Conservation (phyloP, 768 basidiomycete species). For the Xanthoconium stramineum region DNA sequence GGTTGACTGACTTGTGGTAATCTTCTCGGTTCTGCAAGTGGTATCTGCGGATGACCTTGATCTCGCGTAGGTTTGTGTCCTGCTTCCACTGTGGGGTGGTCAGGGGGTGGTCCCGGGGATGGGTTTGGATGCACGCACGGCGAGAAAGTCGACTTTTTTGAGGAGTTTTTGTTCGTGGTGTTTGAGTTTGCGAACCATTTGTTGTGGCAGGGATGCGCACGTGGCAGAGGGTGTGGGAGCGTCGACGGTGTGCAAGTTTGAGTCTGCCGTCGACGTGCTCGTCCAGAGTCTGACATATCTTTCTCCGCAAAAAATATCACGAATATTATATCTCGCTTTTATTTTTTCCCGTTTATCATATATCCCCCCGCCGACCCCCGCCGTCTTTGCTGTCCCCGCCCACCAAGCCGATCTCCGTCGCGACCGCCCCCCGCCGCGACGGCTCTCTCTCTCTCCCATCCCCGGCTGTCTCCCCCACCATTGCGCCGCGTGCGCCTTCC, state of each 20-base stretch:
- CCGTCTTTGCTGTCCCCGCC: conserved; percentile 1
- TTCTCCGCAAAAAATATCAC: conserved; percentile 26
- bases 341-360: conserved; percentile 15
- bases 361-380: conserved; percentile 3
- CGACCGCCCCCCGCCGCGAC: conserved; percentile 10
- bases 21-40: conserved; percentile 94
- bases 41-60: conserved; percentile 92
- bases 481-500: conserved; percentile 2
- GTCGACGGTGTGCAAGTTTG: conserved; percentile 20
- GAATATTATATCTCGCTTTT: conserved; percentile 27
- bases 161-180: conserved; percentile 93
- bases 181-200: conserved; percentile 88
- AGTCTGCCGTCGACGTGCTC: conserved; percentile 31
- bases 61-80: conserved; percentile 86
- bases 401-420: conserved; percentile 18
- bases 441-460: conserved; percentile 1
- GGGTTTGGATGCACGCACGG: conserved; percentile 46
- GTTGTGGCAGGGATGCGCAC: conserved; percentile 19
- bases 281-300: conserved; percentile 27
- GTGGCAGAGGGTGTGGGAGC: conserved; percentile 32
- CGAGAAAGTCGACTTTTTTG: conserved; percentile 96
- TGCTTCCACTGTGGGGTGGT: conserved; percentile 78
- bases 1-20: conserved; percentile 70
- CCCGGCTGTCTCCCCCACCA: conserved; percentile 3
- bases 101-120: not conserved